Evolutionary conservation across 257 asterid genomes (phyloP), one percentile per base, ranked within the genome.

Genomic region (Petunia axillaris): DNA sequence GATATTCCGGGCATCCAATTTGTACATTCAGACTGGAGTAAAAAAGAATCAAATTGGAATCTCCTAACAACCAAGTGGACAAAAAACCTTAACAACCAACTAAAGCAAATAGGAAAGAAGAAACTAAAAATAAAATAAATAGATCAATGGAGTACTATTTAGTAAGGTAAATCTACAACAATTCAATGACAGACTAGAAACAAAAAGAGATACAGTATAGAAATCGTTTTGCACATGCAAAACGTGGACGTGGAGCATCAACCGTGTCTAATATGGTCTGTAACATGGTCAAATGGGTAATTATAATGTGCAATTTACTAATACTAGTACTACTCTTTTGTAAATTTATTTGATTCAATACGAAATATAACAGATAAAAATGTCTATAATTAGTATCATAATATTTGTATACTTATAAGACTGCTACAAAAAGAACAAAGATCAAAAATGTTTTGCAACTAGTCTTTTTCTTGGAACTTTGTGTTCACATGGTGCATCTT

Each of bases 181-280:
- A 10, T 7, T 50, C 9, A 50, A 16, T 46, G 77, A 5, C 25
- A 4, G 40, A 48, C 13, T 5, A 11, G 44, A 46, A 70, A 70
- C 4, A 38, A 3, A 16, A 65, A 39, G 10, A 41, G n/a, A 43
- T 35, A 25, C 25, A 43, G 16, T 25, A 70, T 8, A 14, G 9
- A 48, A 48, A 48, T 71, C 0, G 60, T 48, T 36, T 48, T 2
- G 25, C 8, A 0, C 8, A 7, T 8, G 54, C 1, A 67, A 67
- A 67, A 67, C 75, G 75, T 25, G 75, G 38, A 67, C 38, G 54
- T 9, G 36, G 16, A 10, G 44, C 25, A 71, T 71, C 55, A 48
- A 46, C 62, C 15, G 62, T 55, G 62, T 55, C 25, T 14, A 48
- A 10, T 10, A 70, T 70, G 59, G 76, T 44, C 76, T 13, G 39